Conservation (phyloP, 768 basidiomycete genomes). For the Lactifluus hygrophoroides region DNA sequence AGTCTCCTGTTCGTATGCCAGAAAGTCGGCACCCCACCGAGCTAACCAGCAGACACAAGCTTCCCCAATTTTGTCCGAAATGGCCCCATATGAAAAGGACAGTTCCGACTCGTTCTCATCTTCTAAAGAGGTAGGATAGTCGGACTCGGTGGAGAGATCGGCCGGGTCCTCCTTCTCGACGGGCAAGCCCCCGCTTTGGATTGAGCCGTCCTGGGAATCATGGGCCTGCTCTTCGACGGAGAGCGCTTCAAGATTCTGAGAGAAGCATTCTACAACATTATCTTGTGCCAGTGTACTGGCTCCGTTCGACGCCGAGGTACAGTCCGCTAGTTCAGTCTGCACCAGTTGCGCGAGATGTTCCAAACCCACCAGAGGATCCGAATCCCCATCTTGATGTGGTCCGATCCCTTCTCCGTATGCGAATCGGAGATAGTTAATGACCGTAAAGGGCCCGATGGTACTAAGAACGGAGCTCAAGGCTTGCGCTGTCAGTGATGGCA, state of each 20-base stretch:
- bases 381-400: conserved; percentile 33
- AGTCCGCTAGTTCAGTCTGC: conserved; percentile 28
- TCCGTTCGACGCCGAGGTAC: neutral
- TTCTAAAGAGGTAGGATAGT: conserved; percentile 24
- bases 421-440: conserved; percentile 70
- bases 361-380: conserved; percentile 58
- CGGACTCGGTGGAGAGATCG: conserved; percentile 16
- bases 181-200: neutral
- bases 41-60: conserved; percentile 82
- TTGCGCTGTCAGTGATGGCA: conserved; percentile 66
- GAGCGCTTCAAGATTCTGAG: conserved; percentile 3
- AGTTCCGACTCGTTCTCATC: conserved; percentile 25
- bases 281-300: neutral
- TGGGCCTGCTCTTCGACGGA: neutral
- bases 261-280: neutral
- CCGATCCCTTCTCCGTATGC: conserved; percentile 65
- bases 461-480: conserved; percentile 62
- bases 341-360: conserved; percentile 53
- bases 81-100: conserved; percentile 71
- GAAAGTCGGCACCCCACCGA: conserved; percentile 76
- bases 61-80: conserved; percentile 88
- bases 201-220: neutral
- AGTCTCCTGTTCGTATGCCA: conserved; percentile 48
- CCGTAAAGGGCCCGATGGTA: conserved; percentile 73
- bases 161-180: conserved; percentile 24